Base-by-base conservation (phyloP, 2,329 filamentous ascomycete genomes). In the Graphium sp. region DNA sequence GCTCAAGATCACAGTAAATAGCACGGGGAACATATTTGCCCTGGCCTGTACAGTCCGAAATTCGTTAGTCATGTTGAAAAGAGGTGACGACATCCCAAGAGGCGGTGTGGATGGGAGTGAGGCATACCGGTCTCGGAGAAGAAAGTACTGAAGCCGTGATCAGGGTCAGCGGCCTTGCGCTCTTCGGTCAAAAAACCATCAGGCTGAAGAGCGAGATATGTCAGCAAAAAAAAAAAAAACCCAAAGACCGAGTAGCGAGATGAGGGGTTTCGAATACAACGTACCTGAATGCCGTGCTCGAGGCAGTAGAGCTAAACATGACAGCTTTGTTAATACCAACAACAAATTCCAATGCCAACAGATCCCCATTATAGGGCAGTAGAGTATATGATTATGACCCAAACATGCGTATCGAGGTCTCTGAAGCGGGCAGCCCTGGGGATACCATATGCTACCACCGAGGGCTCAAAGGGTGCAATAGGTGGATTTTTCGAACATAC, bases 1-100 rank as follows among this genome's bases (percentile, higher is more conserved):
- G 89, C 70, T 98, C 89, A 53, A 98, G 81, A 79, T 98, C 89
- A 68, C 78, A 83, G 75, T 95, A 95, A 65, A 98, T 95, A 54
- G 89, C 89, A 52, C 89, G 84, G 47, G 87, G 89, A 42, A 98
- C 89, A 53, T 95, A 95, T 68, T 95, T 95, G 62, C 89, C 89
- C 65, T 93, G 77, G 51, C 87, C 87, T 95, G 37, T 29, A 39
- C 20, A 35, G 18, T n/a, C 22, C 13, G 33, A 14, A 32, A 31
- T 39, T 33, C 37, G 36, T 45, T 30, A 47, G 38, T 36, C 28
- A 28, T 8, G 12, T 10, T 18, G 7, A 32, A 29, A 12, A n/a
- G 21, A 8, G 18, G 28, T 8, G 15, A 21, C 26, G 26, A n/a
- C 7, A 28, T 21, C 22, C 15, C 6, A 16, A 18, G 5, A 20